These are phyloP conservation scores for Flueggea neowawraea DNA, from an alignment of 441 rosid species.

Conservation along the genomic window DNA sequence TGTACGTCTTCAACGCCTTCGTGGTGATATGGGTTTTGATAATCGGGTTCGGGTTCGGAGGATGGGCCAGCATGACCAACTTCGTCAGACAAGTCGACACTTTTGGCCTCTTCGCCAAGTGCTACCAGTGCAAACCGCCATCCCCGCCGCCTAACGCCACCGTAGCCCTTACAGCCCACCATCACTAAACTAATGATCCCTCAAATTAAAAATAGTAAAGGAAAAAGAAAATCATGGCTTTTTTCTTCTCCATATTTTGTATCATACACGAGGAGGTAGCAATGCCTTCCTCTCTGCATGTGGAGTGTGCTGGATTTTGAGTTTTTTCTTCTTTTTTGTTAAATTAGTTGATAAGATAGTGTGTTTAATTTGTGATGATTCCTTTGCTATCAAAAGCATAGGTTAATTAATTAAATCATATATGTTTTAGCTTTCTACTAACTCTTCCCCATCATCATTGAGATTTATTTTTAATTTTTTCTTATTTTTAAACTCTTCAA, in stretches of 20 bases:
- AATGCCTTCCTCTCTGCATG: constrained; percentile 21
- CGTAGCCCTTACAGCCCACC: constrained; percentile 12
- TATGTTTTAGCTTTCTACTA: neutral
- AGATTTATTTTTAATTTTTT: neutral
- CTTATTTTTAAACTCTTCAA: neutral
- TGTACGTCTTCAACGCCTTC: constrained; percentile 71
- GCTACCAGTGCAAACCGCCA: constrained; percentile 87
- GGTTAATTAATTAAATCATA: constrained; percentile 33
- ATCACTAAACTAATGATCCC: constrained; percentile 22
- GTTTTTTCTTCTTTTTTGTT: neutral
- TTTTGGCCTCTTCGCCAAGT: constrained; percentile 92
- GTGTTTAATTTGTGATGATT: constrained; percentile 39
- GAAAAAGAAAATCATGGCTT: neutral
- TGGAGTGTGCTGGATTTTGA: constrained; percentile 59
- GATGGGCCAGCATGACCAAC: constrained; percentile 96
- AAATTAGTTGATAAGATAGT: constrained; percentile 40
- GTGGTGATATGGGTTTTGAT: constrained; percentile 78
- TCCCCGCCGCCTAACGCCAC: constrained; percentile 15
- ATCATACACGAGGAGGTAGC: constrained; percentile 36
- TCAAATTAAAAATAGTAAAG: neutral
- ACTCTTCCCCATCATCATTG: neutral
- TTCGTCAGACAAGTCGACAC: constrained; percentile 81
- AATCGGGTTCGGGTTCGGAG: constrained; percentile 97
- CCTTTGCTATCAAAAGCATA: constrained; percentile 40
- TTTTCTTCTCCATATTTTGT: constrained; percentile 28